Base-by-base conservation (phyloP, 495 filamentous ascomycete genomes). In the Penicillium longicatenatum region DNA sequence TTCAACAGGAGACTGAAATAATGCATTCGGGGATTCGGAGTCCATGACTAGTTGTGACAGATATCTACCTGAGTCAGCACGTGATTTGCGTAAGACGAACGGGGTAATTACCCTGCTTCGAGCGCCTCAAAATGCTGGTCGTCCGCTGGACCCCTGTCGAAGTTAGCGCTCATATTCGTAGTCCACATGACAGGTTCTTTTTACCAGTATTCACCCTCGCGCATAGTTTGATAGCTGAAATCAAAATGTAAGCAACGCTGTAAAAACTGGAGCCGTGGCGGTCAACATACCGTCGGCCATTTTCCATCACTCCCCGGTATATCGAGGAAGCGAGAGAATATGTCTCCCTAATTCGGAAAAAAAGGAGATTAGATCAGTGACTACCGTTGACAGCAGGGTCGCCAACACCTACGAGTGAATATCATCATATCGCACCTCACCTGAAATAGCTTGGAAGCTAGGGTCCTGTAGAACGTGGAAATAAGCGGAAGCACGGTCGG, bases 111-210 rank as follows among this genome's bases (percentile, higher is more conserved):
- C 50, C 50, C 50, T 52, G 50, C 50, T 24, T 52, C 65, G 9
- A 60, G 63, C 4, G 59, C 51, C 21, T 68, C 65, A 45, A 69
- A 69, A 45, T 67, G 64, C 20, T 60, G 60, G 24, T 68, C 65
- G 30, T 68, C 65, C 3, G 65, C 65, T 2, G 65, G 65, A 16
- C 57, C 19, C 44, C 44, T 46, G 22, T 12, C 12, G 12, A 22
- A 26, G 44, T 46, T 16, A 46, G 21, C 22, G 31, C 31, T 12
- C 31, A 1, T 35, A 35, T 26, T 4, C 31, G 11, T 11, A 12
- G 12, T 12, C 12, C 31, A 35, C 4, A 35, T 1, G 9, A 45
- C 8, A 8, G 14, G 5, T 46, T 14, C 0, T 14, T 10, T 46
- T 24, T 46, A 46, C 6, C 59, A 62, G 29, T 59, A 54, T 33